Evolutionary conservation across 2,329 filamentous ascomycete species (phyloP).

Genomic region (Aspergillus sp.): DNA sequence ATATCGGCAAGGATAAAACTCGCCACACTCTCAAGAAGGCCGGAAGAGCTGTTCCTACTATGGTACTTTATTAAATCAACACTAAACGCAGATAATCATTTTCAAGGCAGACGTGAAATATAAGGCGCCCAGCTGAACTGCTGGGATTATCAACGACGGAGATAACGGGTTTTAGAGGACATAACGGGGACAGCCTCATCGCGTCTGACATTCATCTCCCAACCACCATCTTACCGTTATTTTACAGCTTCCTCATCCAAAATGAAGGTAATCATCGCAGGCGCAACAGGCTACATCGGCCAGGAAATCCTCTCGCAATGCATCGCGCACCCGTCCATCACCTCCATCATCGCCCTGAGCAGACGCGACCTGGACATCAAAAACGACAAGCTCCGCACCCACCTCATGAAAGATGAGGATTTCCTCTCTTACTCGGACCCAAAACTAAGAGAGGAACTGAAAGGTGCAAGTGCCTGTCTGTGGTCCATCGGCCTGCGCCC

Average conservation of each 20-base stretch:
- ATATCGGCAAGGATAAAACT: too few relatives aligned
- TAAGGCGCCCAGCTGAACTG: too few relatives aligned
- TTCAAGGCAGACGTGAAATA: too few relatives aligned
- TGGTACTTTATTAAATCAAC: too few relatives aligned
- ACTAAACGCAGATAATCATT: too few relatives aligned
- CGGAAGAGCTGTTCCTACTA: too few relatives aligned
- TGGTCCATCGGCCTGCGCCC: constrained; percentile 29
- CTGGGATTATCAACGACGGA: too few relatives aligned
- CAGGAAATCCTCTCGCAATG: constrained; percentile 52
- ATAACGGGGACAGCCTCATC: background rate
- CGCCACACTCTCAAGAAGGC: too few relatives aligned
- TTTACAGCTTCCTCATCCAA: background rate
- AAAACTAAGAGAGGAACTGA: constrained; percentile 37
- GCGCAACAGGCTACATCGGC: constrained; percentile 20
- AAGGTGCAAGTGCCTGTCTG: constrained; percentile 47
- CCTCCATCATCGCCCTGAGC: constrained; percentile 42
- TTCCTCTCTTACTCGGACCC: constrained; percentile 53
- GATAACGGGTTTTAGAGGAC: too few relatives aligned
- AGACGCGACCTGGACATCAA: constrained; percentile 40
- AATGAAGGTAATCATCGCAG: constrained; percentile 21
- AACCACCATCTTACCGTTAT: background rate
- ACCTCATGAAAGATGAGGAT: constrained; percentile 49
- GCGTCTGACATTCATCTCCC: background rate
- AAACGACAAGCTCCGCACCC: constrained; percentile 50
- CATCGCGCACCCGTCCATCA: constrained; percentile 52